phyloP scores from a whole-genome alignment of 306 rosid species.

The Styphnolobium japonicum region DNA sequence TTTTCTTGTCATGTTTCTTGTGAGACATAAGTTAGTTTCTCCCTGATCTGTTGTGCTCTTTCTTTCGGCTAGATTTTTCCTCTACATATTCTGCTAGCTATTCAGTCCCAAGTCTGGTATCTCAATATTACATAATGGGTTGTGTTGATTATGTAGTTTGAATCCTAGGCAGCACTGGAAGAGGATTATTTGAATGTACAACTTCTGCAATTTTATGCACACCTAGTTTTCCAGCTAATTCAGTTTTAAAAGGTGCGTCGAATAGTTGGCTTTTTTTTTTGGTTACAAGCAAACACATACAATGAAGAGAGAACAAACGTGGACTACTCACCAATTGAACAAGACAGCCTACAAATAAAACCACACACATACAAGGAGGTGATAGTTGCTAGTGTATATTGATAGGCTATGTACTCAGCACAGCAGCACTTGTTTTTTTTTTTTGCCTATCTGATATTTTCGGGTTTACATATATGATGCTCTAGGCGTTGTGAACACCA shows the following conservation, averaged over 20 bases:
- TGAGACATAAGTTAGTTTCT: conserved; percentile 29
- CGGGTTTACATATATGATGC: neutral
- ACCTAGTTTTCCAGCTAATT: conserved; percentile 8
- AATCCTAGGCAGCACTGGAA: conserved; percentile 15
- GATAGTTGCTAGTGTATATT: neutral
- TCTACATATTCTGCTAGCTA: conserved; percentile 22
- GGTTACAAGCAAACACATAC: neutral
- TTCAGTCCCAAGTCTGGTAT: conserved; percentile 17
- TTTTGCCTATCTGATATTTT: neutral
- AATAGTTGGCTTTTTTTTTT: neutral
- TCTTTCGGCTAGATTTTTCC: conserved; percentile 7
- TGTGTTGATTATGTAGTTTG: conserved; percentile 20
- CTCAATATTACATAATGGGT: conserved; percentile 12
- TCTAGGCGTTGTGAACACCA: neutral
- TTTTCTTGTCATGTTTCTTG: conserved; percentile 30
- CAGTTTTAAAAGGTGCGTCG: neutral
- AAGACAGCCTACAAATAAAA: neutral
- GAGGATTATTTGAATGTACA: conserved; percentile 10
- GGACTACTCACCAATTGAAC: neutral
- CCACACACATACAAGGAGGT: neutral
- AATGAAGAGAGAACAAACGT: neutral
- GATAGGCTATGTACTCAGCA: neutral
- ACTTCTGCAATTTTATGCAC: conserved; percentile 11
- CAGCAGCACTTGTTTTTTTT: neutral
- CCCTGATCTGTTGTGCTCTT: conserved; percentile 8